Evolutionary conservation across 495 filamentous ascomycete genomes (phyloP), one percentile per base, ranked within the genome.

Genomic region (Hypoxylon perforatum): DNA sequence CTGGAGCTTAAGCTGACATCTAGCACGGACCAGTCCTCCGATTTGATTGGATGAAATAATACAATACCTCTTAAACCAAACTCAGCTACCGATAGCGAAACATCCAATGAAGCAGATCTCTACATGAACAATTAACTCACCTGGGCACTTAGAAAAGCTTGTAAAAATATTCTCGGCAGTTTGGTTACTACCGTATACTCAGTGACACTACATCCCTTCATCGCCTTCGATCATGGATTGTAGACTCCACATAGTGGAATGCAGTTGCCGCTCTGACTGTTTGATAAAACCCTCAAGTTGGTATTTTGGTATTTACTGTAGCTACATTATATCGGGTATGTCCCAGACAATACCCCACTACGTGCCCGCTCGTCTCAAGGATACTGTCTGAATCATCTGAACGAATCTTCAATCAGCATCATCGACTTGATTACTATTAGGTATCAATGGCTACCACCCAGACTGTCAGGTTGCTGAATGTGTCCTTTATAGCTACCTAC

Each of bases 21-120:
- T 12, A 5, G 35, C 12, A 36, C 18, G 10, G 17, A 57, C 10
- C 33, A 12, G 19, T 19, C 38, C 14, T 65, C 19, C 44, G 17
- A 55, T 65, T 65, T 55, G 55, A n/a, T 33, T 17, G 22, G 35
- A 23, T 47, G 57, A n/a, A n/a, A n/a, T n/a, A n/a, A n/a, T n/a
- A n/a, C n/a, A n/a, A n/a, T n/a, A n/a, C 58, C 52, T 67, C 52
- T 14, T 58, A 46, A 58, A 61, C 52, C 59, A 41, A 14, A 30
- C 19, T 39, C 3, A 51, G 21, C 23, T 52, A 59, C 45, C 17
- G 35, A 28, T 3, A 49, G 33, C 46, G 48, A 61, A 53, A 61
- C 46, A 53, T 19, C 15, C 28, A 50, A 50, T 61, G 59, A 62
- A 54, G 41, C 50, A 36, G 48, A 18, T 41, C 17, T 49, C 10